A percentile compares a stretch with the other conserved stretches of the same genome.
phyloP scores from a whole-genome alignment of 1,139 yeast species.

The Yamadazyma taylorii region DNA sequence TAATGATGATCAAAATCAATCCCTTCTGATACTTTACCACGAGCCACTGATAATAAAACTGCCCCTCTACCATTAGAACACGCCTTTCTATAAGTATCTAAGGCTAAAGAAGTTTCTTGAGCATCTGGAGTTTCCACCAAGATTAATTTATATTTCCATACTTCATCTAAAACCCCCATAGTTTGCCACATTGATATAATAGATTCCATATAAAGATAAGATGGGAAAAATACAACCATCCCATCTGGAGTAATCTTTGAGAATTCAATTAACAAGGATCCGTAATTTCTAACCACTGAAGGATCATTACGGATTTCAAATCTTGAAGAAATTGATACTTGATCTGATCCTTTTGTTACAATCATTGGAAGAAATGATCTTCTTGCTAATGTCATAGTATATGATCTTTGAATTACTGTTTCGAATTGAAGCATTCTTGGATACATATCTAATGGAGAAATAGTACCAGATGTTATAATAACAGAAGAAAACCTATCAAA shows the following conservation, averaged over 20 bases:
- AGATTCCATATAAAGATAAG: conserved; percentile 95
- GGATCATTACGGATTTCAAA: conserved; percentile 98
- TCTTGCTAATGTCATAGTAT: conserved; percentile 92
- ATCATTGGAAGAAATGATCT: conserved; percentile 92
- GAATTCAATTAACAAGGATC: conserved; percentile 86
- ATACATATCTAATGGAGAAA: conserved; percentile 97
- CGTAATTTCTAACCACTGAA: conserved; percentile 94
- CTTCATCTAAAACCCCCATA: conserved; percentile 97
- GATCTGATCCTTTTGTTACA: conserved; percentile 96
- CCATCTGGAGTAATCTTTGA: conserved; percentile 98
- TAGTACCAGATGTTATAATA: conserved; percentile 94
- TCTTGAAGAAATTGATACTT: conserved; percentile 92
- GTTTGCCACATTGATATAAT: conserved; percentile 98
- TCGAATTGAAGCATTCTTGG: conserved; percentile 96
- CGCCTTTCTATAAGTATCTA: conserved; percentile 94
- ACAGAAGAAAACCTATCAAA: conserved; percentile 94
- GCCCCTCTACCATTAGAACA: conserved; percentile 99
- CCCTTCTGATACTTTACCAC: conserved; percentile 98
- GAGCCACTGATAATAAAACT: conserved; percentile 90
- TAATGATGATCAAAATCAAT: conserved; percentile 98
- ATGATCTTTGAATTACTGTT: conserved; percentile 92
- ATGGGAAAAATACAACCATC: conserved; percentile 95
- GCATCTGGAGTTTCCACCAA: conserved; percentile 99
- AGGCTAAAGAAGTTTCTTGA: conserved; percentile 92
- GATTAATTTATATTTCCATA: conserved; percentile 94